Percentiles rank a stretch among this genome's conserved stretches.
Conservation (phyloP, 257 asterid genomes). For the Datura wrightii region DNA sequence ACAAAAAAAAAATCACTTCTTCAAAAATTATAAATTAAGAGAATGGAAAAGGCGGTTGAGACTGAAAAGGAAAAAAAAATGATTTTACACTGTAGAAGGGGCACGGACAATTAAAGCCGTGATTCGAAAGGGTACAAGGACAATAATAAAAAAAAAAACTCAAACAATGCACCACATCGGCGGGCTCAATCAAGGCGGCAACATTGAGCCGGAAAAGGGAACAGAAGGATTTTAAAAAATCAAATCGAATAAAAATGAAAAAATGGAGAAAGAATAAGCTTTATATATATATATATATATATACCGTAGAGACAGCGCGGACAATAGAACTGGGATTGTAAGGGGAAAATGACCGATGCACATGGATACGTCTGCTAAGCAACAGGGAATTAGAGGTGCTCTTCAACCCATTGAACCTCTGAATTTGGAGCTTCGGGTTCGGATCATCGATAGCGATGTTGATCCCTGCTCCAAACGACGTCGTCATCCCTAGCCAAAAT, state of each 20-base stretch:
- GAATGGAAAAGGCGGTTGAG: not conserved
- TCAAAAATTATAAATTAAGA: not conserved
- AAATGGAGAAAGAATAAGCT: not conserved
- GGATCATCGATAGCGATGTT: slow-evolving; percentile 16
- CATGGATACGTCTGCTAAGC: slow-evolving; percentile 42
- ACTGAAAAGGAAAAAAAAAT: not conserved
- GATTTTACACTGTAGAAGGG: not conserved
- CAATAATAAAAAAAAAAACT: not conserved
- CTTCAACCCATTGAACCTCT: slow-evolving; percentile 43
- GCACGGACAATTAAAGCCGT: too few species aligned
- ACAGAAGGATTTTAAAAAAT: not conserved
- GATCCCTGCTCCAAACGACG: slow-evolving; percentile 47
- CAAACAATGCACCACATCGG: not conserved
- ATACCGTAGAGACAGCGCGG: slow-evolving; percentile 84
- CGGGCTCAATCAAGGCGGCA: not conserved
- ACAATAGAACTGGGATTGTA: slow-evolving; percentile 44
- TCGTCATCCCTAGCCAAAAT: slow-evolving; percentile 41
- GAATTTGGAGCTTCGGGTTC: slow-evolving; percentile 41
- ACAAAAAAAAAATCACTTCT: not conserved
- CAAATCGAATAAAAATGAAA: not conserved
- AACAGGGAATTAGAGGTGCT: slow-evolving; percentile 43
- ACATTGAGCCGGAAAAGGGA: not conserved
- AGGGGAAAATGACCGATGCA: slow-evolving; percentile 39
- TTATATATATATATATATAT: not conserved
- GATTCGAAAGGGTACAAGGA: not conserved